Evolutionary conservation across 768 basidiomycete species (phyloP), one percentile per base, ranked within the genome.

Genomic region (Tricholoma matsutake): DNA sequence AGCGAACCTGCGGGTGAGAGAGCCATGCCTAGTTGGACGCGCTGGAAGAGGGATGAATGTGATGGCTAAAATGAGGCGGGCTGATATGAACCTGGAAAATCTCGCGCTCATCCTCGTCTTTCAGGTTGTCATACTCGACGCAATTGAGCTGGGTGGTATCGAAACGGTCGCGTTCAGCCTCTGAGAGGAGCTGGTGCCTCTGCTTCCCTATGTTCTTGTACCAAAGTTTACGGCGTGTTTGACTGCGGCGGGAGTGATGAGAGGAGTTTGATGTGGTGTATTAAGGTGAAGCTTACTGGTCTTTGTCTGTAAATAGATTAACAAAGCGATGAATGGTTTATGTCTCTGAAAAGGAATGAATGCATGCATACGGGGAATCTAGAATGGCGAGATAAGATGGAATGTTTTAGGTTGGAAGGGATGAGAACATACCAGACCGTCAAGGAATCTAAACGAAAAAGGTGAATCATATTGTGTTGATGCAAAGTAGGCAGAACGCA

Each of bases 51-150:
- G 32, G 11, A 22, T 61, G 58, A 57, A 35, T 35, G 60, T 13
- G 39, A 11, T 37, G 45, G 5, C 18, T 49, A 13, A 4, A 34
- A 56, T 3, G 32, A 37, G 13, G 16, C 28, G 54, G 47, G 10
- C 57, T 13, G 16, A 34, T 4, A 61, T 75, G 43, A 63, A 77
- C 84, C 75, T 83, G 79, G 63, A 88, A 91, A 25, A 88, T 84
- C 66, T 88, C 88, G 29, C 87, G 79, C 64, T 89, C 90, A 66
- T 83, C 81, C 54, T 83, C 79, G 6, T 69, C 69, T 0, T 71
- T 75, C 43, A 88, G 67, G 16, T 76, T 75, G 2, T 73, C 70
- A 63, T 87, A 87, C 65, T 86, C 86, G 1, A 83, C 77, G 59
- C 80, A 84, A 9, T 78, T 76, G 13, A 85, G 76, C 58, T 81